A percentile compares a stretch with the other conserved stretches of the same genome.
phyloP scores from a whole-genome alignment of 192 early-diverging fungal species.

The Funneliformis geosporum region DNA sequence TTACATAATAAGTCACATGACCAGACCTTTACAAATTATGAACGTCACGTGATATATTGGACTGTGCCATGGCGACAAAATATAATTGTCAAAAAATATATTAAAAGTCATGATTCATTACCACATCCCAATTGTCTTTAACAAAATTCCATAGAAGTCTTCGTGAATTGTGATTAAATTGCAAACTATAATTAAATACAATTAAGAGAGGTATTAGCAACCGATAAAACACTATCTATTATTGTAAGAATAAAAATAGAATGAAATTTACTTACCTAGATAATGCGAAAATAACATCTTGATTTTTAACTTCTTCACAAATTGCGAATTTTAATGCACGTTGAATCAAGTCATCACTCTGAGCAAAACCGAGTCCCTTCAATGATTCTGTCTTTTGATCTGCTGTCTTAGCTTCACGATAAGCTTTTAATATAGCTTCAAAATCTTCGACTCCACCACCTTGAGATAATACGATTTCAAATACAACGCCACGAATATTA shows the following conservation, averaged over 20 bases:
- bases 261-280: conserved; percentile 43
- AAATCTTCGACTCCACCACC: conserved; percentile 64
- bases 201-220: too few species aligned
- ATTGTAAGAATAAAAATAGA: background rate
- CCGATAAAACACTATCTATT: too few species aligned
- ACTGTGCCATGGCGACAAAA: too few species aligned
- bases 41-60: too few species aligned
- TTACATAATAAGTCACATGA: too few species aligned
- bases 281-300: conserved; percentile 66
- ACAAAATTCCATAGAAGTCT: conserved; percentile 69
- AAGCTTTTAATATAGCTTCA: conserved; percentile 63
- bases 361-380: conserved; percentile 57
- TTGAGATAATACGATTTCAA: conserved; percentile 64
- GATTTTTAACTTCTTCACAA: conserved; percentile 67
- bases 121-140: conserved; percentile 58
- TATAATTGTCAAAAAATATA: too few species aligned
- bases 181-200: conserved; percentile 46
- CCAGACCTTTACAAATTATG: too few species aligned
- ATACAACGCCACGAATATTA: conserved; percentile 73
- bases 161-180: conserved; percentile 54
- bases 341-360: conserved; percentile 57
- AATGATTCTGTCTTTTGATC: conserved; percentile 74
- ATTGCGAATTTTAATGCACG: conserved; percentile 64
- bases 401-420: conserved; percentile 56
- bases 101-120: conserved; percentile 47